Evolutionary conservation across 1,284 basidiomycete genomes (phyloP), one percentile per base, ranked within the genome.

Genomic region (Microbotryum lychnidis-dioicae): DNA sequence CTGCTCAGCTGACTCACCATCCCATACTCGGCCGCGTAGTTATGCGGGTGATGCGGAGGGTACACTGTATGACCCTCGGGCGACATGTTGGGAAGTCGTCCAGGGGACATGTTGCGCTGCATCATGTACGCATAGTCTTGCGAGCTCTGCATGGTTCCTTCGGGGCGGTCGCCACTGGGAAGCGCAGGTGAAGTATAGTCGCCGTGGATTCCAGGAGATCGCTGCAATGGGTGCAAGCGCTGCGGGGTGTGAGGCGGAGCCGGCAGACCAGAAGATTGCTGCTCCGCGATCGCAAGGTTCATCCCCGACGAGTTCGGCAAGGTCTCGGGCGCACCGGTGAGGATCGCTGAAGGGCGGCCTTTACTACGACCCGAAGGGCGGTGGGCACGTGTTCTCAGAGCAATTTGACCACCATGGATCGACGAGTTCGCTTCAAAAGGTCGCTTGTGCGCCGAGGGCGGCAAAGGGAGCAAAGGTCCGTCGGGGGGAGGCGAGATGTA

Each of bases 321-420:
- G 83, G 87, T 9, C 85, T 91, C 65, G 84, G 73, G 45, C 71
- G 69, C 82, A 71, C 84, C 84, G 74, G 57, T 73, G 78, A 80
- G 62, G 65, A 61, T 65, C 37, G 53, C 62, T 14, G 53, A 56
- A 49, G 52, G 66, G 6, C 61, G 61, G 45, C 29, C 31, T 20
- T 68, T 68, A 25, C 23, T 46, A n/a, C 63, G 58, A 18, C 58
- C 47, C 6, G 37, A 48, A 8, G 59, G 65, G 6, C 67, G 65
- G 23, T 64, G 62, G 25, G 61, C 64, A 21, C 69, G 66, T 18
- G 67, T 70, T 1, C 71, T 66, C 3, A 70, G 57, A 50, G 69
- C 61, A 42, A 67, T 53, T 48, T 68, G 57, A 51, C 71, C 63
- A 48, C 68, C 52, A 47, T 68, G 53, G 51, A 64, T 50, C 54